These are phyloP conservation scores for Chlorella ohadii DNA, from an alignment of 139 green algal species.

Conservation along the genomic window DNA sequence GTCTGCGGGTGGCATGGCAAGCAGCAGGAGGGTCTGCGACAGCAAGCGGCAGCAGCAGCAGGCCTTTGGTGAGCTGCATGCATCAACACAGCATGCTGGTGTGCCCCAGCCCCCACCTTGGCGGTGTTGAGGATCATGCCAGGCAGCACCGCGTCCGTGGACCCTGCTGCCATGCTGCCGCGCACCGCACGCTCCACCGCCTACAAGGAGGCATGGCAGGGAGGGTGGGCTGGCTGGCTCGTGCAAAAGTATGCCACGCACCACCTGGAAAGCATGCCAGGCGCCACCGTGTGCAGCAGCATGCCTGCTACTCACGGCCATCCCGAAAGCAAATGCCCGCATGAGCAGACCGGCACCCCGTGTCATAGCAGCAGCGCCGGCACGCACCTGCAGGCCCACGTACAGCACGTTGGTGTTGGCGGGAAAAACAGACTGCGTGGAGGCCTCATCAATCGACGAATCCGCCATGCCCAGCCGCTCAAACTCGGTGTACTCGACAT, in stretches of 20 bases:
- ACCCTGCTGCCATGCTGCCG: slow-evolving; percentile 42
- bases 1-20: too few relatives aligned
- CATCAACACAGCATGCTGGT: too few relatives aligned
- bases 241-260: too few relatives aligned
- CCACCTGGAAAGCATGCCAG: background rate
- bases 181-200: slow-evolving; percentile 64
- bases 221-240: too few relatives aligned
- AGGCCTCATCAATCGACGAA: slow-evolving; percentile 52
- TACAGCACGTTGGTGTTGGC: slow-evolving; percentile 99
- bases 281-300: background rate
- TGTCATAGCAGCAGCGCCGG: too few relatives aligned
- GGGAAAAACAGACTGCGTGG: slow-evolving; percentile 76
- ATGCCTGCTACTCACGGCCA: too few relatives aligned
- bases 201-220: background rate
- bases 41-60: background rate
- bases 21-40: too few relatives aligned
- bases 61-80: too few relatives aligned
- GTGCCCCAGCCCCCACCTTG: slow-evolving; percentile 73
- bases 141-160: slow-evolving; percentile 78
- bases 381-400: slow-evolving; percentile 69
- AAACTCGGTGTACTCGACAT: slow-evolving; percentile 99
- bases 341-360: too few relatives aligned
- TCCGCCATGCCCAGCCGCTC: slow-evolving; percentile 89
- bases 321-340: too few relatives aligned
- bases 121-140: slow-evolving; percentile 96